Conservation (phyloP, 306 rosid species). For the Arachis stenosperma region DNA sequence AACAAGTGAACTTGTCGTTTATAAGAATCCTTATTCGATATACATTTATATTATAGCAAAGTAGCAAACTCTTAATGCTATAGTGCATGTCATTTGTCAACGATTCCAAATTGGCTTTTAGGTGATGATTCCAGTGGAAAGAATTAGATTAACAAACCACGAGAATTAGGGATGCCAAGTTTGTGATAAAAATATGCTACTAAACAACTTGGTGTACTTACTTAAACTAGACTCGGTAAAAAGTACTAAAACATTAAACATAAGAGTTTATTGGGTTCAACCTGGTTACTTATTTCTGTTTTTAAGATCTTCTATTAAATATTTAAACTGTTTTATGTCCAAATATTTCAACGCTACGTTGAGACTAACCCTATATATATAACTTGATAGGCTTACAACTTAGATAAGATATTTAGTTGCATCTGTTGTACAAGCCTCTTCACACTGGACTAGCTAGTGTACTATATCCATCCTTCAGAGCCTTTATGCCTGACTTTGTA, state of each 20-base stretch:
- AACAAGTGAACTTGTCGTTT: conserved; percentile 26
- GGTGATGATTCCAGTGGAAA: background rate
- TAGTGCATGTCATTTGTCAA: background rate
- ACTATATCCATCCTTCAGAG: conserved; percentile 5
- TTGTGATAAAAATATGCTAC: background rate
- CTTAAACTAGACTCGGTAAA: background rate
- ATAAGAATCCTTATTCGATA: background rate
- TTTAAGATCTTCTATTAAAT: background rate
- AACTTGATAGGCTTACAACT: background rate
- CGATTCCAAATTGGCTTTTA: background rate
- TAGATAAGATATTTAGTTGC: background rate
- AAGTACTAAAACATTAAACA: too few relatives aligned
- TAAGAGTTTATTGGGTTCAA: background rate
- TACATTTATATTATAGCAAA: background rate
- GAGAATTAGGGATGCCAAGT: background rate
- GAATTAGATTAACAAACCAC: background rate
- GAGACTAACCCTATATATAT: background rate
- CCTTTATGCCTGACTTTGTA: conserved; percentile 14
- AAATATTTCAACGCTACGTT: background rate
- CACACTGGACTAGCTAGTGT: background rate
- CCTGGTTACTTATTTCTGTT: background rate
- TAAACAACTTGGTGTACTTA: too few relatives aligned
- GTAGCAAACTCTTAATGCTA: background rate
- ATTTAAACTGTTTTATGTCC: background rate
- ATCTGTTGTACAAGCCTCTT: conserved; percentile 1